Evolutionary conservation across 2,329 filamentous ascomycete genomes (phyloP).

Genomic region (Penicillium paneum): DNA sequence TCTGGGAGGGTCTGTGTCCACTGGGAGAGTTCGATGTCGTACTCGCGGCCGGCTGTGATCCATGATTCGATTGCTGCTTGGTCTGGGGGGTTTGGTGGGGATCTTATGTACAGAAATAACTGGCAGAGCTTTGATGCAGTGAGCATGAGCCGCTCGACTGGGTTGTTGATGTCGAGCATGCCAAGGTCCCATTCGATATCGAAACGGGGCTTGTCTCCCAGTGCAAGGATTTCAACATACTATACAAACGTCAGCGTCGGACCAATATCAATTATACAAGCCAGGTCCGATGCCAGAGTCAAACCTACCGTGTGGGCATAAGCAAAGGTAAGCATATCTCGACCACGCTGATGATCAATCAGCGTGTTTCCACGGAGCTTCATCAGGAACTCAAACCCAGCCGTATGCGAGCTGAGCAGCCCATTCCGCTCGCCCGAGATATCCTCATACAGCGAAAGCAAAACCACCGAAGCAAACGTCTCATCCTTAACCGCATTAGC

Average conservation of each 20-base stretch:
- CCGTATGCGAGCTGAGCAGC: conserved; percentile 36
- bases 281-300: background rate
- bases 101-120: conserved; percentile 25
- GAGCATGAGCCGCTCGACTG: conserved; percentile 32
- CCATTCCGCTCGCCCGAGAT: conserved; percentile 37
- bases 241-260: conserved; percentile 12
- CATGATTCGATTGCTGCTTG: conserved; percentile 22
- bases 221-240: conserved; percentile 35
- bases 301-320: conserved; percentile 36
- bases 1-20: conserved; percentile 34
- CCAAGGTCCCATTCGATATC: conserved; percentile 30
- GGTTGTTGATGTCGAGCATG: conserved; percentile 28
- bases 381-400: conserved; percentile 36
- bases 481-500: conserved; percentile 34
- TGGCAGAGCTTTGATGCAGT: conserved; percentile 31
- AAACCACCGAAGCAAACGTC: conserved; percentile 37
- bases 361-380: conserved; percentile 33
- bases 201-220: conserved; percentile 33
- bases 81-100: conserved; percentile 11
- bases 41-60: conserved; percentile 22
- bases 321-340: conserved; percentile 38
- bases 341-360: conserved; percentile 29
- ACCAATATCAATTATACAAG: background rate
- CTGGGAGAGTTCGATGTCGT: conserved; percentile 30
- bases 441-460: conserved; percentile 40